Percentiles rank a stretch among this genome's conserved stretches.
phyloP scores from a whole-genome alignment of 1,139 yeast species.

The Diutina scorzettiae region DNA sequence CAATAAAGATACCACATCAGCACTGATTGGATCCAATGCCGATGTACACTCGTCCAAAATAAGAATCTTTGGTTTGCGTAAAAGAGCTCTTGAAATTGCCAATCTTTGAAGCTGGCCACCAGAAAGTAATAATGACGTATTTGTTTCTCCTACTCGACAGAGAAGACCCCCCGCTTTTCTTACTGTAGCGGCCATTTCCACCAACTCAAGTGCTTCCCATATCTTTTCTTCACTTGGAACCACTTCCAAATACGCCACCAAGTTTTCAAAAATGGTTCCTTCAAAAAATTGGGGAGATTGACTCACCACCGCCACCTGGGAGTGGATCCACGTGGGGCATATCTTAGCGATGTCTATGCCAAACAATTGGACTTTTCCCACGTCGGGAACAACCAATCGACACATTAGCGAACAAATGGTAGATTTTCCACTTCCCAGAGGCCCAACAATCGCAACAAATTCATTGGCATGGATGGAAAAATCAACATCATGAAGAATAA shows the following conservation, averaged over 20 bases:
- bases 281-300: constrained; percentile 57
- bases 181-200: constrained; percentile 6
- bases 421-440: constrained; percentile 75
- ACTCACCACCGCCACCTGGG: constrained; percentile 49
- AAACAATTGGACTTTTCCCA: constrained; percentile 25
- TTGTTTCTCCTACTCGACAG: constrained; percentile 42
- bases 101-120: constrained; percentile 68
- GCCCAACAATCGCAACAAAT: constrained; percentile 56
- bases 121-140: constrained; percentile 45
- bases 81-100: constrained; percentile 62
- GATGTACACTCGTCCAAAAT: constrained; percentile 76
- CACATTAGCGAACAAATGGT: constrained; percentile 46
- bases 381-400: constrained; percentile 33
- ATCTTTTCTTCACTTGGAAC: constrained; percentile 10
- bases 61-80: constrained; percentile 49
- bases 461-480: constrained; percentile 34
- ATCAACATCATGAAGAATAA: constrained; percentile 20
- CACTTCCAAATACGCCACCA: constrained; percentile 13
- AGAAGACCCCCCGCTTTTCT: constrained; percentile 35
- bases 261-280: constrained; percentile 55
- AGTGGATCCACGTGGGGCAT: constrained; percentile 38
- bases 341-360: constrained; percentile 31
- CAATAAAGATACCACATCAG: constrained; percentile 27
- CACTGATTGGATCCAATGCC: constrained; percentile 53
- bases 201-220: neutral